A percentile compares a stretch with the other conserved stretches of the same genome.
Conservation (phyloP, 2,329 filamentous ascomycete species). For the Hypomyces perniciosus region DNA sequence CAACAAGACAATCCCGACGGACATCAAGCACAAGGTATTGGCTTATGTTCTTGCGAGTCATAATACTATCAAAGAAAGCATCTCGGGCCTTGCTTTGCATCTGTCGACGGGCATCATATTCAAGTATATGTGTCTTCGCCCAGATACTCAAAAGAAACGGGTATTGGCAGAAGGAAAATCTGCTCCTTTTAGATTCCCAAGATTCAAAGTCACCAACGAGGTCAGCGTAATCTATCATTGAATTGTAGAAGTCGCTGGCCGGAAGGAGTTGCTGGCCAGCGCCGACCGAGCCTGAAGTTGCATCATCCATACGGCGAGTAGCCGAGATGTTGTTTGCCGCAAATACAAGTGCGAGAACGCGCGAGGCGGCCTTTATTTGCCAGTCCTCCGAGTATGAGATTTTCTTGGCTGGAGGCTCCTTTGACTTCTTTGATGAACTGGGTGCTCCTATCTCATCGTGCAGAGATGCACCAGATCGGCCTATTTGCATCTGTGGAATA, state of each 20-base stretch:
- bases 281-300: conserved; percentile 17
- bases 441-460: conserved; percentile 66
- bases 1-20: conserved; percentile 77
- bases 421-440: conserved; percentile 46
- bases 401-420: conserved; percentile 45
- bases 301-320: conserved; percentile 29
- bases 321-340: conserved; percentile 63
- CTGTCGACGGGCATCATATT: conserved; percentile 80
- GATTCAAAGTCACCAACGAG: conserved; percentile 78
- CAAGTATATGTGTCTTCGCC: conserved; percentile 84
- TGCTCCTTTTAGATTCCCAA: conserved; percentile 70
- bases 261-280: conserved; percentile 61
- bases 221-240: conserved; percentile 79
- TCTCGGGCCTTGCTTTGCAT: conserved; percentile 86
- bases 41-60: conserved; percentile 66
- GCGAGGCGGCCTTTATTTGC: conserved; percentile 77
- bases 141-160: conserved; percentile 88
- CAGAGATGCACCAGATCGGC: conserved; percentile 62
- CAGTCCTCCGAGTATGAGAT: conserved; percentile 75
- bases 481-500: conserved; percentile 65
- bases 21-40: conserved; percentile 74
- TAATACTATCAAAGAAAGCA: conserved; percentile 84
- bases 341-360: conserved; percentile 75
- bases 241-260: conserved; percentile 82
- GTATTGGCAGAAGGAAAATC: conserved; percentile 87